Conservation (phyloP, 78 protist species). For the Dictyostelium intermedium region DNA sequence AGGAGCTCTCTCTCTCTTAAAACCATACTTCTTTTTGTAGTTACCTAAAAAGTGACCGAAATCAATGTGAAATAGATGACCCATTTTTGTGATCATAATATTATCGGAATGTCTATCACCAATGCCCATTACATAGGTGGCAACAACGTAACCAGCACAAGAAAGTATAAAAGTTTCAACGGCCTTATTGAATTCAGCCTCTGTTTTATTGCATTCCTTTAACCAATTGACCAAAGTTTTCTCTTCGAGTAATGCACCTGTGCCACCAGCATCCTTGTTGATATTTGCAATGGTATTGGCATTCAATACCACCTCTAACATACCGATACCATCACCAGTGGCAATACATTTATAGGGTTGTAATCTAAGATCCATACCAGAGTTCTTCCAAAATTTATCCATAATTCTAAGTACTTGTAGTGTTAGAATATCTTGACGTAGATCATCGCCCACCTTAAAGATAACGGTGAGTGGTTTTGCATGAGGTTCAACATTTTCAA, state of each 20-base stretch:
- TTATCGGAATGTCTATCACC: slow-evolving; percentile 98
- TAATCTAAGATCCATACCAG: slow-evolving; percentile 86
- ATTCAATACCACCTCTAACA: slow-evolving; percentile 92
- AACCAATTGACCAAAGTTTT: slow-evolving; percentile 86
- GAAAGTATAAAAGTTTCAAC: slow-evolving; percentile 90
- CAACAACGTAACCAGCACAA: slow-evolving; percentile 97
- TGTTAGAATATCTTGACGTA: slow-evolving; percentile 95
- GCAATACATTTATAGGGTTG: slow-evolving; percentile 87
- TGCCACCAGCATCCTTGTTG: slow-evolving; percentile 88
- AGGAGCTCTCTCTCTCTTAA: slow-evolving; percentile 98
- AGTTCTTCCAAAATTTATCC: slow-evolving; percentile 93
- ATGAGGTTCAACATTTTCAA: slow-evolving; percentile 81
- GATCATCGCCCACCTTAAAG: slow-evolving; percentile 92
- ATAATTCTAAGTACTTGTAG: slow-evolving; percentile 93
- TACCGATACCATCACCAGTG: slow-evolving; percentile 91
- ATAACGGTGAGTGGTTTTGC: slow-evolving; percentile 75
- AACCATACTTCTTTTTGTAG: slow-evolving; percentile 85
- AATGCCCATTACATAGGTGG: slow-evolving; percentile 96
- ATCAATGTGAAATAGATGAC: slow-evolving; percentile 88
- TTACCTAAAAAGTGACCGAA: slow-evolving; percentile 94
- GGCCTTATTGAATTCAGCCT: slow-evolving; percentile 72
- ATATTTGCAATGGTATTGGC: slow-evolving; percentile 91
- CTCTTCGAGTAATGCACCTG: slow-evolving; percentile 86
- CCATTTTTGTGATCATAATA: slow-evolving; percentile 88
- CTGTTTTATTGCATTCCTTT: slow-evolving; percentile 58